phyloP scores from a whole-genome alignment of 371 early-diverging fungal species.

The Saksenaea vasiformis region DNA sequence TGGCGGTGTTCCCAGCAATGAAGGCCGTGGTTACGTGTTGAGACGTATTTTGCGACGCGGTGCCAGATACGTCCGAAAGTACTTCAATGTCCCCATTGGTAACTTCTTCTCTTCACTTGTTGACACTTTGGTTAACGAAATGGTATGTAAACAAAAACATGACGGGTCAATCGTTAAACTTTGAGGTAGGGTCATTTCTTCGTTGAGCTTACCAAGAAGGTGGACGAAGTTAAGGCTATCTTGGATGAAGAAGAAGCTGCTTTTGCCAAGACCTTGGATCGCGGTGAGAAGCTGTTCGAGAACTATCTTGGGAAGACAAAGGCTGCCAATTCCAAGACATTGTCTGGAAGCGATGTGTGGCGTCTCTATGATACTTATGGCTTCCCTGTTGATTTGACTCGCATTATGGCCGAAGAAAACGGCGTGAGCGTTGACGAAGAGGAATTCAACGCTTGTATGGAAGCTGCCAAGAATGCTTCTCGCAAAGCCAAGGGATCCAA shows the following conservation, averaged over 20 bases:
- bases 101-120: slow-evolving; percentile 91
- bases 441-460: slow-evolving; percentile 84
- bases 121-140: slow-evolving; percentile 81
- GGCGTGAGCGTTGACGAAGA: slow-evolving; percentile 86
- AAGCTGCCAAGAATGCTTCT: slow-evolving; percentile 82
- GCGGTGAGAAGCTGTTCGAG: slow-evolving; percentile 96
- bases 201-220: slow-evolving; percentile 80
- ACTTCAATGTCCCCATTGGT: slow-evolving; percentile 90
- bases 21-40: slow-evolving; percentile 99
- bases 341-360: slow-evolving; percentile 96
- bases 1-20: slow-evolving; percentile 96
- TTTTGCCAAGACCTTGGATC: slow-evolving; percentile 98
- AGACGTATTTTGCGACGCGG: slow-evolving; percentile 98
- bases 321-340: slow-evolving; percentile 53
- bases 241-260: slow-evolving; percentile 96
- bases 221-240: slow-evolving; percentile 87
- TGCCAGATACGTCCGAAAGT: slow-evolving; percentile 93
- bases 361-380: slow-evolving; percentile 99
- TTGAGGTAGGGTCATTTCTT: slow-evolving; percentile 68
- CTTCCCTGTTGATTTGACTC: slow-evolving; percentile 99
- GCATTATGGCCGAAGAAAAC: slow-evolving; percentile 97
- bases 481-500: slow-evolving; percentile 67
- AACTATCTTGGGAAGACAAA: slow-evolving; percentile 76
- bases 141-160: slow-evolving; percentile 42
- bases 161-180: not conserved